Evolutionary conservation across 164 flowering plant species (phyloP), one percentile per base, ranked within the genome.

Genomic region (Vitis rupestris): DNA sequence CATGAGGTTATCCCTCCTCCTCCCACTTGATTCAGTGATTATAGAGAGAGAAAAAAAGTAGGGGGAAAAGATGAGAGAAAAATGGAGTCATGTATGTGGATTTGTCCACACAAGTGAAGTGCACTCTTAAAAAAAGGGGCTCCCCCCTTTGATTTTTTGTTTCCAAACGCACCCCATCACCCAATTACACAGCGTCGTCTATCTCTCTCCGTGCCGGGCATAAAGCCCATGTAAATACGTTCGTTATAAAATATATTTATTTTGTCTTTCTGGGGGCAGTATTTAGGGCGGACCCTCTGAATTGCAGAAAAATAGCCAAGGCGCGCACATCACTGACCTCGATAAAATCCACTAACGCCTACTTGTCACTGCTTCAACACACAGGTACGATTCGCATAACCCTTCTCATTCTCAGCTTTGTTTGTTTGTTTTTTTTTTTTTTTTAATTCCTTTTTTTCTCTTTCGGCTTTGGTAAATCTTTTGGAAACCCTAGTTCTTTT

Each of bases 271-370:
- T 62, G 64, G 64, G 72, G 58, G 65, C 65, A 55, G 44, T 63
- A 58, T 64, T 44, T 59, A 63, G 53, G 27, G 68, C 51, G 15
- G 56, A 63, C 74, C 72, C 63, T 68, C 61, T 8, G 9, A 13
- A n/a, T 59, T 60, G 53, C 23, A 9, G 37, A 51, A 30, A 63
- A 37, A 62, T 17, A 60, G 80, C 82, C 78, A 76, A 82, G 82
- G 72, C 78, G 79, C 83, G 83, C 82, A 61, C 63, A 56, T 63
- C 74, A 44, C 66, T 50, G 61, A 67, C 69, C 23, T 50, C 66
- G 52, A 9, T 70, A 48, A 70, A 65, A 44, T 69, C 78, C 81
- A 72, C 74, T 61, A 69, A 77, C 72, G 74, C 67, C 61, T 29
- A 66, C 66, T 52, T 44, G 16, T 17, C 55, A 12, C 16, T 72